Evolutionary conservation across 1,139 yeast genomes (phyloP), one percentile per base, ranked within the genome.

Genomic region (Arxiozyma telluris): DNA sequence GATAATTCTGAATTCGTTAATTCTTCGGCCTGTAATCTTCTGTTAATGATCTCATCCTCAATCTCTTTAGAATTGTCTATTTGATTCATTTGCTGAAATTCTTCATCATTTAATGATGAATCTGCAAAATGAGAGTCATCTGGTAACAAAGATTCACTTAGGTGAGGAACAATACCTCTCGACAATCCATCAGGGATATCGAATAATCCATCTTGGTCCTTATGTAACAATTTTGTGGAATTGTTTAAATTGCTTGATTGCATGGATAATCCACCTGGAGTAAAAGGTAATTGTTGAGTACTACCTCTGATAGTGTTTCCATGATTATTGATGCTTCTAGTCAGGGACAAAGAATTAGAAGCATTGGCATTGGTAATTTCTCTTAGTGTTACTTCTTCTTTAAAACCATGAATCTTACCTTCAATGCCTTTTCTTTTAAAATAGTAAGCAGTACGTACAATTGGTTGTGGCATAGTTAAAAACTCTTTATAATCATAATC

Each of bases 161-260:
- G 15, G 27, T 54, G 44, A n/a, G 71, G 71, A 3, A 53, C 51
- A n/a, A 91, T 73, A 0, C 97, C 96, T 57, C 98, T 75, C 4
- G 79, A 66, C 55, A 93, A 76, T 0, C 97, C 96, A 27, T 86
- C 94, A 0, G 98, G 94, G 1, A 81, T 71, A 66, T 88, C 95
- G 64, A 84, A 87, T 47, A 93, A 69, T 0, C 98, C 98, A 52
- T 79, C 73, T 1, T 74, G 74, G 64, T 87, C 93, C 63, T 84
- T 77, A 63, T 86, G 95, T 53, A 89, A 70, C 34, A 74, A 64
- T 43, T 73, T 71, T 0, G 65, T 58, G 7, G 50, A 23, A 4
- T 54, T 56, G 15, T 56, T 50, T 6, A 48, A 48, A 39, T 55
- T 57, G 4, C 55, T 50, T 11, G 63, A 61, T 44, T 72, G 73